Percentiles rank a stretch among this genome's conserved stretches.
phyloP scores from a whole-genome alignment of 257 asterid species.

The Misopates orontium region DNA sequence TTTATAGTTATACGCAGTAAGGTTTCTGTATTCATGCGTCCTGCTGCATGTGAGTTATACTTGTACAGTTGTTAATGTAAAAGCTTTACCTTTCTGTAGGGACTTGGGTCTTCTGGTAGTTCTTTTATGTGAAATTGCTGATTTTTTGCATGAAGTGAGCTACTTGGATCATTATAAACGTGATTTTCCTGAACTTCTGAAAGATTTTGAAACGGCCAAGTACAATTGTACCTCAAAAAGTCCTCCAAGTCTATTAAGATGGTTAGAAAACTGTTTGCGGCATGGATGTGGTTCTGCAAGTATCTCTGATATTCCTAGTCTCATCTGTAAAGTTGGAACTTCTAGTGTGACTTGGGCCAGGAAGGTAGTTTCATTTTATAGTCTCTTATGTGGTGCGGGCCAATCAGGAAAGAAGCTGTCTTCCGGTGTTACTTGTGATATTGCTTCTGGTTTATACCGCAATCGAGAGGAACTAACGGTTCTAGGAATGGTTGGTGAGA shows the following conservation, averaged over 20 bases:
- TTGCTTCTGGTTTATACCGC: conserved; percentile 68
- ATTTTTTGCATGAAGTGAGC: conserved; percentile 60
- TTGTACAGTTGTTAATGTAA: conserved; percentile 18
- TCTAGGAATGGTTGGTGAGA: conserved; percentile 97
- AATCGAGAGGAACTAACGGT: conserved; percentile 74
- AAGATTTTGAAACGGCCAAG: conserved; percentile 40
- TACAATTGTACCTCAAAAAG: conserved; percentile 35
- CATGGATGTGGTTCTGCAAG: conserved; percentile 69
- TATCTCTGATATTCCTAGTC: conserved; percentile 62
- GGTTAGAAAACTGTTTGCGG: conserved; percentile 85
- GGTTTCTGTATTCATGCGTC: conserved; percentile 14
- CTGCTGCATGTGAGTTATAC: conserved; percentile 10
- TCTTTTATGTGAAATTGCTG: conserved; percentile 70
- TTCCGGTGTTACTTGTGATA: conserved; percentile 75
- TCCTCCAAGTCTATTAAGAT: conserved; percentile 87
- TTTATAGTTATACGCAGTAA: conserved; percentile 5
- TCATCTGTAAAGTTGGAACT: conserved; percentile 70
- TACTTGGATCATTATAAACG: conserved; percentile 89
- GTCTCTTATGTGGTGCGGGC: conserved; percentile 87
- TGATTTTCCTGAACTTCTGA: conserved; percentile 72
- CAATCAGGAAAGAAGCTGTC: conserved; percentile 60
- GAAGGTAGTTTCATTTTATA: conserved; percentile 80
- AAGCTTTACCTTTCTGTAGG: conserved; percentile 46
- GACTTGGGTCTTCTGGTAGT: conserved; percentile 81
- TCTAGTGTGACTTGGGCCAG: conserved; percentile 79